A percentile compares a stretch with the other conserved stretches of the same genome.
phyloP scores from a whole-genome alignment of 768 basidiomycete genomes.

The Mycena polygramma region DNA sequence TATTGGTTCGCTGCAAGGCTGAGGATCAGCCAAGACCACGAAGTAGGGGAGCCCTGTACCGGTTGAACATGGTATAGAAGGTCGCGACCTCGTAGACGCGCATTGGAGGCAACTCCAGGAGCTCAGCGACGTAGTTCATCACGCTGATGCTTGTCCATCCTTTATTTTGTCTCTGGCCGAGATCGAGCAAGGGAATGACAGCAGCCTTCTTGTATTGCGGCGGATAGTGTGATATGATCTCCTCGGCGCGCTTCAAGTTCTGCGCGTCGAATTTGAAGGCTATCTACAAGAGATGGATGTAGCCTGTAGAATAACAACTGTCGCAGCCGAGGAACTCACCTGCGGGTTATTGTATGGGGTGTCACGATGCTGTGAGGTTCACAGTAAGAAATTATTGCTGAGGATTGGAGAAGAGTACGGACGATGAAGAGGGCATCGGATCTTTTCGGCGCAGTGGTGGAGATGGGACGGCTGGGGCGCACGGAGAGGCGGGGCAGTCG shows the following conservation, averaged over 20 bases:
- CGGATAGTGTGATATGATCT: constrained; percentile 94
- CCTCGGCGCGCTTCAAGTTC: constrained; percentile 87
- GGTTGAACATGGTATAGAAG: constrained; percentile 99
- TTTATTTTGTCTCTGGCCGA: constrained; percentile 97
- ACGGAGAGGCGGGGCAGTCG: constrained; percentile 44
- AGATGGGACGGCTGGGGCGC: constrained; percentile 52
- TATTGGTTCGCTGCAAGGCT: constrained; percentile 82
- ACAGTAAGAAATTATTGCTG: constrained; percentile 33
- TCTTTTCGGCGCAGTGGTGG: constrained; percentile 58
- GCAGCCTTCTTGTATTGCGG: constrained; percentile 99
- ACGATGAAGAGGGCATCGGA: constrained; percentile 94
- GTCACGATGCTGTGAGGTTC: constrained; percentile 84
- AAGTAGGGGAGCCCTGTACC: constrained; percentile 60
- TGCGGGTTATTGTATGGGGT: constrained; percentile 95
- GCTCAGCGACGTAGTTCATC: constrained; percentile 97
- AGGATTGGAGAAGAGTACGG: constrained; percentile 48
- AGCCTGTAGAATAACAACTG: constrained; percentile 18
- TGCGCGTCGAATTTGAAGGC: constrained; percentile 87
- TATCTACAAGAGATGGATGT: constrained; percentile 66
- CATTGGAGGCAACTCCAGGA: constrained; percentile 97
- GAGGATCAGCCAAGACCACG: background rate
- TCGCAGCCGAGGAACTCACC: constrained; percentile 22
- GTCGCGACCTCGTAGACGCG: constrained; percentile 99
- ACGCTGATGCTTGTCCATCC: constrained; percentile 98
- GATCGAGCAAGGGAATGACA: constrained; percentile 94